phyloP scores from a whole-genome alignment of 1,284 basidiomycete species.

The Cutaneotrichosporon mucoides region DNA sequence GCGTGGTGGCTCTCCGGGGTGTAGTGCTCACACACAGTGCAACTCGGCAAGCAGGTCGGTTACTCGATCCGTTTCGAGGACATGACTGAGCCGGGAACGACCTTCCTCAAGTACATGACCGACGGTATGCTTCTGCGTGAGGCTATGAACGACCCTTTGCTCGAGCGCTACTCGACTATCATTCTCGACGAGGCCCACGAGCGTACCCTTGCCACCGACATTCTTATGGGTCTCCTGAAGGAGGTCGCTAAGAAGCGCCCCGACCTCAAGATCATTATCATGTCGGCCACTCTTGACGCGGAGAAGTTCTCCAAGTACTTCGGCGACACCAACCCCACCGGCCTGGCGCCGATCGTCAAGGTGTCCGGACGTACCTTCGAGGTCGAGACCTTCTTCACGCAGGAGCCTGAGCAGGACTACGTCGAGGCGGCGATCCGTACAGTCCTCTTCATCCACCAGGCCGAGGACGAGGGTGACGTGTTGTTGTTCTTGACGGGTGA shows the following conservation, averaged over 20 bases:
- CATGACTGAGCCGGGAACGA: conserved; percentile 85
- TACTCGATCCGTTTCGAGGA: conserved; percentile 99
- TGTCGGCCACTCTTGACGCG: conserved; percentile 97
- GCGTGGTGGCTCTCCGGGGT: too few species aligned
- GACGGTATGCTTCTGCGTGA: conserved; percentile 97
- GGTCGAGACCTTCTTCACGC: conserved; percentile 91
- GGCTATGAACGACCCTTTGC: conserved; percentile 91
- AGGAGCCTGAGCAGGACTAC: conserved; percentile 93
- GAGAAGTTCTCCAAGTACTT: conserved; percentile 98
- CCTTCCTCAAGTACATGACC: conserved; percentile 98
- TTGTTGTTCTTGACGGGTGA: conserved; percentile 95
- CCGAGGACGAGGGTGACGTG: conserved; percentile 90
- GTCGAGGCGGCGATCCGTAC: conserved; percentile 96
- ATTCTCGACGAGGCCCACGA: conserved; percentile 99
- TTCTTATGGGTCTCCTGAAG: conserved; percentile 87
- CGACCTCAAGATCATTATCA: conserved; percentile 96
- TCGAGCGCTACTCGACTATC: conserved; percentile 89
- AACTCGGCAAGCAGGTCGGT: conserved; percentile 89
- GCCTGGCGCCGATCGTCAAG: conserved; percentile 81
- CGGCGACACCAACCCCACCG: conserved; percentile 54
- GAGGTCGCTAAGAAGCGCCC: conserved; percentile 66
- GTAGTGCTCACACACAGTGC: conserved; percentile 55
- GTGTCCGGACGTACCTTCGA: conserved; percentile 95
- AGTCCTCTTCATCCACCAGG: conserved; percentile 95
- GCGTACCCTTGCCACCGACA: conserved; percentile 94